phyloP scores from a whole-genome alignment of 23 red algal species.

The Gracilariopsis chorda region DNA sequence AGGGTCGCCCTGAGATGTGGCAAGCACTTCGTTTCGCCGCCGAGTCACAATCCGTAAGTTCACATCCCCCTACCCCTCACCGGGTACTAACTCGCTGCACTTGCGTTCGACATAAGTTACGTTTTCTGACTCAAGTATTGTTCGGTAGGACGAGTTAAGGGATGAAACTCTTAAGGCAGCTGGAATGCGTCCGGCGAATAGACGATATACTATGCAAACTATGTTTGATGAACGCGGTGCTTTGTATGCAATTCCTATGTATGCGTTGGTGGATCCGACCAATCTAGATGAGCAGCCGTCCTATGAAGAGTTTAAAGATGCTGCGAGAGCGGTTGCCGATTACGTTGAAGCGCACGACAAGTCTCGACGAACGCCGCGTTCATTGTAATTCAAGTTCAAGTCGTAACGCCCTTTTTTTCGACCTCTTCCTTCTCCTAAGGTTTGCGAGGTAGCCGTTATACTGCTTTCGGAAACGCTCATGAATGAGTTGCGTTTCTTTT shows the following conservation, averaged over 20 bases:
- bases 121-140: background rate
- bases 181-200: conserved; percentile 59
- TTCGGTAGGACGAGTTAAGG: conserved; percentile 61
- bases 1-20: conserved; percentile 88
- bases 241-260: conserved; percentile 83
- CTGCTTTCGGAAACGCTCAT: no score
- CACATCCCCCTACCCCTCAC: background rate
- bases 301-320: conserved; percentile 57
- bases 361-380: background rate
- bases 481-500: no score
- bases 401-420: no score
- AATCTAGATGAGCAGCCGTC: conserved; percentile 66
- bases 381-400: no score
- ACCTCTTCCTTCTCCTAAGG: no score
- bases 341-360: conserved; percentile 52
- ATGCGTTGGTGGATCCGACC: conserved; percentile 51
- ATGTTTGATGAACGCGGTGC: conserved; percentile 81
- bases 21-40: conserved; percentile 76
- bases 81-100: background rate
- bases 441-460: no score
- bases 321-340: conserved; percentile 42
- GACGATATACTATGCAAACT: conserved; percentile 39
- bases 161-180: conserved; percentile 86
- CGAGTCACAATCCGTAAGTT: conserved; percentile 75
- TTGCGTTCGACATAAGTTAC: background rate